Conservation (phyloP, 305 asterid genomes). For the Caryopteris hybrid region DNA sequence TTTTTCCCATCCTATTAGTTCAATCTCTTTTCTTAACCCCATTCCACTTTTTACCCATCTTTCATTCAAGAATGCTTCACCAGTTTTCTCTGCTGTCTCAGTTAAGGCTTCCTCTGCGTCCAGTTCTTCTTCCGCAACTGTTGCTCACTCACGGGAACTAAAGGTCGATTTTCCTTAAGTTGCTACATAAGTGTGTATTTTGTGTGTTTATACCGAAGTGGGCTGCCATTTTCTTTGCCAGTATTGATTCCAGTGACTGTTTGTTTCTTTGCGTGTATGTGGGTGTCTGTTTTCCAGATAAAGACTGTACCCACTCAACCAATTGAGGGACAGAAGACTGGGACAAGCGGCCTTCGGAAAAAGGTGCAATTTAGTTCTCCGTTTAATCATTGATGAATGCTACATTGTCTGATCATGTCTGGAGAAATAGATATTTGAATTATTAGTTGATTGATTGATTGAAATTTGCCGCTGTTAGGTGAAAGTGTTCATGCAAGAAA, state of each 20-base stretch:
- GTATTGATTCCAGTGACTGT: background rate
- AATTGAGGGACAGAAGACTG: conserved; percentile 92
- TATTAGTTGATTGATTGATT: conserved; percentile 21
- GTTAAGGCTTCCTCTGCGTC: conserved; percentile 44
- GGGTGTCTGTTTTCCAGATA: conserved; percentile 35
- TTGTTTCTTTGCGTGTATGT: background rate
- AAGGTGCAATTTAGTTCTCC: conserved; percentile 39
- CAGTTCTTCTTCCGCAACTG: conserved; percentile 43
- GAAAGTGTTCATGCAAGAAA: conserved; percentile 81
- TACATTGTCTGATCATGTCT: conserved; percentile 11
- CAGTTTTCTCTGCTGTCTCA: conserved; percentile 16
- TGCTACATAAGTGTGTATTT: background rate
- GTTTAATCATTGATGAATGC: conserved; percentile 3
- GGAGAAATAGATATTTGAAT: conserved; percentile 2
- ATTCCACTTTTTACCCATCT: conserved; percentile 25
- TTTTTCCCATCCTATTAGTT: conserved; percentile 19
- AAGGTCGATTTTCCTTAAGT: conserved; percentile 35
- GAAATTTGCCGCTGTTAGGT: conserved; percentile 44
- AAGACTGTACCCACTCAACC: conserved; percentile 68
- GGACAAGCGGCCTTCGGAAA: conserved; percentile 94
- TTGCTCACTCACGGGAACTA: conserved; percentile 53
- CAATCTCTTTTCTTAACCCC: conserved; percentile 36
- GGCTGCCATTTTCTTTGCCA: background rate
- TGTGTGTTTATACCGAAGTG: conserved; percentile 6
- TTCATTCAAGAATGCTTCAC: conserved; percentile 26